Base-by-base conservation (phyloP, 768 basidiomycete genomes). In the Ephemerocybe angulata region DNA sequence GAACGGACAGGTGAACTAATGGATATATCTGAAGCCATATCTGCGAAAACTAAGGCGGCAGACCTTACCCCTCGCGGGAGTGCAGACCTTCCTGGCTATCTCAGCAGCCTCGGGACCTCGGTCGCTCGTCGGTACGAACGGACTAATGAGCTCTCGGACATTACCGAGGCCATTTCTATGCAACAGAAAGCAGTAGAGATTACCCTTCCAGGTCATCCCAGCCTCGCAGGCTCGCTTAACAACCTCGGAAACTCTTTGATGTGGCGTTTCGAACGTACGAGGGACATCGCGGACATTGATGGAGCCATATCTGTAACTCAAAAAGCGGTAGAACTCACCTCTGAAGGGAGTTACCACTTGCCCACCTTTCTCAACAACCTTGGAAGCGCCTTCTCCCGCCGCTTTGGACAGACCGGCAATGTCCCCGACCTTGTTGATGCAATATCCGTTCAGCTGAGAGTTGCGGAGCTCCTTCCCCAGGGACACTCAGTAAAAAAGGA, bases 1-100 rank as follows among this genome's bases (percentile, higher is more conserved):
- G 58, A 59, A 31, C 25, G 58, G 35, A 55, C 52, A 3, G 54
- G 56, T n/a, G 52, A 63, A 17, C 29, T 58, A 7, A 49, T 29
- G 13, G 70, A 72, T 53, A 37, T 60, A 11, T 17, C 35, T 28
- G 49, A 60, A 21, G 51, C 56, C 5, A 56, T 63, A 19, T 19
- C 30, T 15, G 4, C 22, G 24, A 42, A 48, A 4, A 33, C 43
- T 12, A 44, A 49, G 43, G 60, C 62, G 13, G 31, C 63, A 31
- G 19, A 53, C 12, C 52, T 58, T 37, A 58, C 59, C 25, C 62
- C 55, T 8, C 60, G 63, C 8, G 64, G 49, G 25, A 1, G 33
- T 19, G n/a, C 47, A 30, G 11, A 2, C 15, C 27, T 49, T 15
- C 47, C 28, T 31, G 28, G 1, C 29, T 2, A 1, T 27, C 47